Conservation (phyloP, 2,329 filamentous ascomycete genomes). For the Arthrobotrys entomopaga region DNA sequence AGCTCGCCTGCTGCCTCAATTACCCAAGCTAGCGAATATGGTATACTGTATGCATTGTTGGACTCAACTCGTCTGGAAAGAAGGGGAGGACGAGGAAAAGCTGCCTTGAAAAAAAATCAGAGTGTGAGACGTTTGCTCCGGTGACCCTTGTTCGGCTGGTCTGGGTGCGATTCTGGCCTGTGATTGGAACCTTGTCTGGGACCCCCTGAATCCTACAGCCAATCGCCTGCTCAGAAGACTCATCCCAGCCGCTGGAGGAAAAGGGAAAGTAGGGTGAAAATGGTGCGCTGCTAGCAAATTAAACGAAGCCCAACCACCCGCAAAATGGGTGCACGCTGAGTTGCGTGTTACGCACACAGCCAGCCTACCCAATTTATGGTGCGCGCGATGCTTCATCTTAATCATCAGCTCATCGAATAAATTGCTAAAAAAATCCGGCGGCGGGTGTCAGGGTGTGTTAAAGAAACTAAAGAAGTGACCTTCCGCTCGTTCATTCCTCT, state of each 20-base stretch:
- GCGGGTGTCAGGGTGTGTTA: conserved; percentile 28
- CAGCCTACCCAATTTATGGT: conserved; percentile 38
- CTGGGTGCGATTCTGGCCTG: conserved; percentile 6
- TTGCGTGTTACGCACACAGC: conserved; percentile 6
- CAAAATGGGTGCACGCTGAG: conserved; percentile 15
- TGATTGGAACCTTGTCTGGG: conserved; percentile 1
- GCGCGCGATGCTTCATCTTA: background rate
- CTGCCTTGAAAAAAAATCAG: too few species aligned
- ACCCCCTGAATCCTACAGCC: conserved; percentile 23
- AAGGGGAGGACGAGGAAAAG: too few species aligned
- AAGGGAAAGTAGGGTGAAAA: background rate
- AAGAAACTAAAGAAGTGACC: conserved; percentile 11
- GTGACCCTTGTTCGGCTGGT: too few species aligned
- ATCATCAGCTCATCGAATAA: conserved; percentile 24
- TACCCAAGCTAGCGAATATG: too few species aligned
- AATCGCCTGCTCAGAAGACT: conserved; percentile 19
- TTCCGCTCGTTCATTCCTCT: conserved; percentile 24
- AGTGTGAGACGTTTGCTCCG: too few species aligned
- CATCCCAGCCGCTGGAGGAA: conserved; percentile 32
- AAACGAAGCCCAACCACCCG: conserved; percentile 27
- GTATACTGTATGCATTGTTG: too few species aligned
- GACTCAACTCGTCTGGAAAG: too few species aligned
- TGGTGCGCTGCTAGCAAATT: background rate
- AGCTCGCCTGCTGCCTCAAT: too few species aligned
- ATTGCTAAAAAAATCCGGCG: conserved; percentile 34